A percentile compares a stretch with the other conserved stretches of the same genome.
phyloP scores from a whole-genome alignment of 2,329 filamentous ascomycete species.

The Talaromyces islandicus region DNA sequence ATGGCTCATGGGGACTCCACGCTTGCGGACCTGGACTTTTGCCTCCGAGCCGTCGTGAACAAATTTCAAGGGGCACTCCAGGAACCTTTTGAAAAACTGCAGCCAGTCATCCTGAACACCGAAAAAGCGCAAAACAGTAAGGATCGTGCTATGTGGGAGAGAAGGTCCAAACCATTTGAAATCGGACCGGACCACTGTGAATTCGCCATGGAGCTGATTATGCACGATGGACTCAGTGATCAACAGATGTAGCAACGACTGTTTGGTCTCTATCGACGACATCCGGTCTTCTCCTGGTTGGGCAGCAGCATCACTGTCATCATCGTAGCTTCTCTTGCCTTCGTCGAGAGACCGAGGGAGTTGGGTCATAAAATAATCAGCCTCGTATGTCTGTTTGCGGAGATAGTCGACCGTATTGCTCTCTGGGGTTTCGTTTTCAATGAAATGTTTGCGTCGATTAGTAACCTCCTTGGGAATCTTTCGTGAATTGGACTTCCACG shows the following conservation, averaged over 20 bases:
- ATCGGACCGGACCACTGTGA: conserved; percentile 52
- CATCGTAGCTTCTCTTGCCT: conserved; percentile 31
- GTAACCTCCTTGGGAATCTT: conserved; percentile 31
- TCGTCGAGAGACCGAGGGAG: conserved; percentile 40
- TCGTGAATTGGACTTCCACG: conserved; percentile 35
- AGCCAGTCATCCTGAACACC: conserved; percentile 54
- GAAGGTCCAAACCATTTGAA: conserved; percentile 55
- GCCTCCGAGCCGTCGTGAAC: conserved; percentile 46
- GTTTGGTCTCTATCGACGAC: conserved; percentile 46
- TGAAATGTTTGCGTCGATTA: conserved; percentile 42
- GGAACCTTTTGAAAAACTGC: conserved; percentile 53
- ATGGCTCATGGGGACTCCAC: conserved; percentile 57
- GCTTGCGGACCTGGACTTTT: conserved; percentile 41
- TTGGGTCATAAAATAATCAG: conserved; percentile 52
- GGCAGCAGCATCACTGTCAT: conserved; percentile 25
- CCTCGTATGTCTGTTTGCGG: conserved; percentile 32
- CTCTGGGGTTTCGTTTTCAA: conserved; percentile 15
- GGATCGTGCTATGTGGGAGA: conserved; percentile 55
- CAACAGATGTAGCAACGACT: conserved; percentile 52
- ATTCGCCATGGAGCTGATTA: conserved; percentile 41
- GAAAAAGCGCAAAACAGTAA: conserved; percentile 53
- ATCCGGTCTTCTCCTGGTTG: conserved; percentile 24
- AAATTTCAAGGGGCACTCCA: conserved; percentile 56
- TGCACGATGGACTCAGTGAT: conserved; percentile 52
- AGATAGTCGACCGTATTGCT: conserved; percentile 21